Conservation (phyloP, 495 filamentous ascomycete species). For the Trichoderma orchidacearum region DNA sequence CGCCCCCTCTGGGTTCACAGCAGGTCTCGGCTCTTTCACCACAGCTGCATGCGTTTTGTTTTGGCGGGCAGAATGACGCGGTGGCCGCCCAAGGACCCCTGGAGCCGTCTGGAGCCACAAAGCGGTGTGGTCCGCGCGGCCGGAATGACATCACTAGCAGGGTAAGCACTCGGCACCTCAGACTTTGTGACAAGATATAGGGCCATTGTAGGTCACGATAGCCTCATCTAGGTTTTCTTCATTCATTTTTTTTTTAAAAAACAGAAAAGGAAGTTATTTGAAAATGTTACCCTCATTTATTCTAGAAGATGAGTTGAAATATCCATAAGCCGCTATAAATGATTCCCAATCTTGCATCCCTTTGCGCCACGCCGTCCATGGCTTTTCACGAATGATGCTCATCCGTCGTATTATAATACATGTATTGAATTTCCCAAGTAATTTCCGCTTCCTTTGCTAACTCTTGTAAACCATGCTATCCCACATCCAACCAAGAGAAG, state of each 20-base stretch:
- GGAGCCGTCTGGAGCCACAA: background rate
- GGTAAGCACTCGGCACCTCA: background rate
- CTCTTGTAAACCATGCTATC: background rate
- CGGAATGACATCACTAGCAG: background rate
- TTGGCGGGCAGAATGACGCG: slow-evolving; percentile 1
- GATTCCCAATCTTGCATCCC: background rate
- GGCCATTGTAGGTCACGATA: too few species aligned
- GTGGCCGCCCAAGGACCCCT: background rate
- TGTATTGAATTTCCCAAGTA: background rate
- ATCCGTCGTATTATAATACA: background rate
- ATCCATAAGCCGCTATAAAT: background rate
- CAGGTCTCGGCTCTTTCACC: too few species aligned
- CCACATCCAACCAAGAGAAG: background rate
- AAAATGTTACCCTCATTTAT: background rate
- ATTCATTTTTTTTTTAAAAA: background rate
- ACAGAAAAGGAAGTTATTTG: background rate
- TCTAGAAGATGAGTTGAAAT: too few species aligned
- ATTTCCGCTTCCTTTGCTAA: background rate
- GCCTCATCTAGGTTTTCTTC: background rate
- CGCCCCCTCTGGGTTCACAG: too few species aligned
- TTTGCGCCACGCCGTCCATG: too few species aligned
- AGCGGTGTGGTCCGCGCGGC: background rate
- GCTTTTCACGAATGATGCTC: too few species aligned
- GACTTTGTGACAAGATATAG: too few species aligned
- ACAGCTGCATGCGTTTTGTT: too few species aligned